Conservation (phyloP, 2,329 filamentous ascomycete genomes). For the Alternaria alternata region DNA sequence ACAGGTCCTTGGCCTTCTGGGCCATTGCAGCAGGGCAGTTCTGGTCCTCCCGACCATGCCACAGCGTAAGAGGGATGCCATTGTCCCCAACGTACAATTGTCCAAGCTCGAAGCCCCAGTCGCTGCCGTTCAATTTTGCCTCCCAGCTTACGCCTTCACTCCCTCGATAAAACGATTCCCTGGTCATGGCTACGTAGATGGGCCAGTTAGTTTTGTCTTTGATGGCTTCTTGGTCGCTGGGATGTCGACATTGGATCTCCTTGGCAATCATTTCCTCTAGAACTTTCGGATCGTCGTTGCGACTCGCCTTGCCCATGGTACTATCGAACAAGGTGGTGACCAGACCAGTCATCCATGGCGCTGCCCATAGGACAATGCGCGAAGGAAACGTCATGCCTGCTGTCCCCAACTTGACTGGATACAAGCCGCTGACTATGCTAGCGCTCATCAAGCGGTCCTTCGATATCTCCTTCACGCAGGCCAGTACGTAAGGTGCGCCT, state of each 20-base stretch:
- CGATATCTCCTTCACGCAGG: conserved; percentile 54
- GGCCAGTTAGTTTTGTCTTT: conserved; percentile 32
- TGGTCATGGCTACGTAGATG: conserved; percentile 35
- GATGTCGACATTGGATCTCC: conserved; percentile 29
- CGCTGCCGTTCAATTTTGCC: conserved; percentile 34
- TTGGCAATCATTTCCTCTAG: conserved; percentile 37
- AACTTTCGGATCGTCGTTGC: conserved; percentile 33
- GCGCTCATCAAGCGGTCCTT: conserved; percentile 34
- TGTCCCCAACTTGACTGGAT: conserved; percentile 36
- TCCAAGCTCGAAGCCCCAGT: conserved; percentile 46
- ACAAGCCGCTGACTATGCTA: conserved; percentile 37
- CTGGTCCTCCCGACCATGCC: conserved; percentile 46
- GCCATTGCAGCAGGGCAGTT: conserved; percentile 37
- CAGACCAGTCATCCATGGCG: conserved; percentile 36
- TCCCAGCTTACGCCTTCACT: conserved; percentile 42
- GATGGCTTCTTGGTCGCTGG: conserved; percentile 31
- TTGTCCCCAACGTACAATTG: conserved; percentile 32
- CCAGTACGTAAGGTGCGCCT: conserved; percentile 59
- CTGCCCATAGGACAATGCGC: conserved; percentile 35
- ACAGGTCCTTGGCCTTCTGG: conserved; percentile 31
- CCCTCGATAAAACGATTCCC: conserved; percentile 38
- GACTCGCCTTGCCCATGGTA: conserved; percentile 37
- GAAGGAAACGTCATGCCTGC: conserved; percentile 36
- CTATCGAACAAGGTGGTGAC: conserved; percentile 30
- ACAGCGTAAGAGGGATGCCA: conserved; percentile 36